Conservation (phyloP, 495 filamentous ascomycete genomes). For the Annulohypoxylon maeteangense region DNA sequence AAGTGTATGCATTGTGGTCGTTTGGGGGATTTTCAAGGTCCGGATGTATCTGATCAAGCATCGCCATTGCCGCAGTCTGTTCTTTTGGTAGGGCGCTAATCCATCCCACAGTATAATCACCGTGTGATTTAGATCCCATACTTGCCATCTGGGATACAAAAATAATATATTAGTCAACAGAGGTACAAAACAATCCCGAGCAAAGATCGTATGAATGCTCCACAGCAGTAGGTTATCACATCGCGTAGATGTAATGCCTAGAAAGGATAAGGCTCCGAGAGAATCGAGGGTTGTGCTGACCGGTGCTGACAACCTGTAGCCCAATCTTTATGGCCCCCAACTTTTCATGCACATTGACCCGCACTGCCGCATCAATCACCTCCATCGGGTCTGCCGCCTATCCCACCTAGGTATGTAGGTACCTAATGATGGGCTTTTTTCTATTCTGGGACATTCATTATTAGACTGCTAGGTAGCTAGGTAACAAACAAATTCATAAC, state of each 20-base stretch:
- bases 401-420: too few species aligned
- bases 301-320: background rate
- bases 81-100: background rate
- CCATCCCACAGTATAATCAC: background rate
- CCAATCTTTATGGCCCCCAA: background rate
- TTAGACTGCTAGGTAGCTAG: too few species aligned
- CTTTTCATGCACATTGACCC: background rate
- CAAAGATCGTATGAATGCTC: too few species aligned
- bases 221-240: background rate
- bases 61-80: background rate
- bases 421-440: too few species aligned
- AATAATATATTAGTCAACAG: too few species aligned
- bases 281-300: too few species aligned
- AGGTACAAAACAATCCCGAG: too few species aligned
- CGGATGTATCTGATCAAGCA: background rate
- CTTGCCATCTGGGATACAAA: too few species aligned
- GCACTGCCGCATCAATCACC: background rate
- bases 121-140: background rate
- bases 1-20: background rate
- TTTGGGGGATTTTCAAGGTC: background rate
- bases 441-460: too few species aligned
- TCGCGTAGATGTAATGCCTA: background rate
- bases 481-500: too few species aligned
- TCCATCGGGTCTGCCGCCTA: background rate
- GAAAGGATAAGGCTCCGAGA: background rate